Evolutionary conservation across 1,139 yeast species (phyloP).

Genomic region (Geotrichum citri-aurantii): DNA sequence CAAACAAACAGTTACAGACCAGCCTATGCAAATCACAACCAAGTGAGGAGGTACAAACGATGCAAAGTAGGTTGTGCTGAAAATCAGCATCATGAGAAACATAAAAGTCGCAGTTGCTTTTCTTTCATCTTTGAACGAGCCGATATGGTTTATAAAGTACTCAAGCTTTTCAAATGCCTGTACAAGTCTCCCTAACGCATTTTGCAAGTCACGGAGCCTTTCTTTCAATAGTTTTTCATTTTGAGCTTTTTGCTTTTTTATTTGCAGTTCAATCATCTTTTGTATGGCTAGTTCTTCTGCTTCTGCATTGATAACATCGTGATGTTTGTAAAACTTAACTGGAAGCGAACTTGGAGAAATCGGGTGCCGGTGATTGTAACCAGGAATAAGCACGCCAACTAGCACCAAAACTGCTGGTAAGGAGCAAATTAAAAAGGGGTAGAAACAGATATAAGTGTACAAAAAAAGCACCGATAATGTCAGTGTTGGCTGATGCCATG

Average conservation of each 20-base stretch:
- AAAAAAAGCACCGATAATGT: conserved; percentile 33
- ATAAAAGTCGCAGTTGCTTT: conserved; percentile 52
- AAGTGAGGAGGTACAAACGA: conserved; percentile 63
- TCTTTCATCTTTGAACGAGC: conserved; percentile 68
- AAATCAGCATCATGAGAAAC: conserved; percentile 42
- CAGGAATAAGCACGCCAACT: conserved; percentile 61
- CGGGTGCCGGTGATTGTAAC: conserved; percentile 63
- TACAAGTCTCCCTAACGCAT: conserved; percentile 53
- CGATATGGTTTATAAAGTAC: conserved; percentile 53
- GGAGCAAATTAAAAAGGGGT: conserved; percentile 64
- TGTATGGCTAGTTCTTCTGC: conserved; percentile 6
- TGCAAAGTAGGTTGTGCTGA: conserved; percentile 49
- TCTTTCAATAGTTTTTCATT: conserved; percentile 34
- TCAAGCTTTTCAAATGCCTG: conserved; percentile 50
- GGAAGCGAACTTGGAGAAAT: conserved; percentile 21
- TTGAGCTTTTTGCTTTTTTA: conserved; percentile 5
- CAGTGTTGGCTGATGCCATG: conserved; percentile 21
- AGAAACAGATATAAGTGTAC: conserved; percentile 40
- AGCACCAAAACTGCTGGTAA: conserved; percentile 57
- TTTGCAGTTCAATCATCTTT: conserved; percentile 9
- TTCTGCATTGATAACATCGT: conserved; percentile 1
- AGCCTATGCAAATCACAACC: conserved; percentile 52
- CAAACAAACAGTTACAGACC: conserved; percentile 30
- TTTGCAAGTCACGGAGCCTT: conserved; percentile 59
- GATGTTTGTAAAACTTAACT: conserved; percentile 12